phyloP scores from a whole-genome alignment of 306 rosid genomes.

The Hippophae rhamnoides region DNA sequence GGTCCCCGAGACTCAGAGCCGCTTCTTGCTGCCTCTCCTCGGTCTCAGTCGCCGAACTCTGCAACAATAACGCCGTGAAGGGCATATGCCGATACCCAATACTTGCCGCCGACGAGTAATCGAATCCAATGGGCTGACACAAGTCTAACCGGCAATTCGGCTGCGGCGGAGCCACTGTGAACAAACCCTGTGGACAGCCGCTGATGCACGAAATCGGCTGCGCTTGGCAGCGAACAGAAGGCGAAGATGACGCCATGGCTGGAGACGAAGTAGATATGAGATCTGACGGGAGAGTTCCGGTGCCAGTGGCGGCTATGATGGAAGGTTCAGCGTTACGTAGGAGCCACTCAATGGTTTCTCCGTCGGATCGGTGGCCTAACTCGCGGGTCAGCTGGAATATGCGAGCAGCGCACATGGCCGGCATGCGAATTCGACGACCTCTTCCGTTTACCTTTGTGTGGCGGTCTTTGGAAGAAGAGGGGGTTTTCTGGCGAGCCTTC shows the following conservation, averaged over 20 bases:
- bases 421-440: constrained; percentile 92
- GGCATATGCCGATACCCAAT: constrained; percentile 63
- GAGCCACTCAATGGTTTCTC: constrained; percentile 94
- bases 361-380: constrained; percentile 95
- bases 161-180: constrained; percentile 21
- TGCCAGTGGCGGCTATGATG: constrained; percentile 72
- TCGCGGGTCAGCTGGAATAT: constrained; percentile 90
- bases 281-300: constrained; percentile 55
- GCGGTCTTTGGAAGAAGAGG: constrained; percentile 58
- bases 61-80: constrained; percentile 72
- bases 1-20: constrained; percentile 25
- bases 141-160: constrained; percentile 52
- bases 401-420: constrained; percentile 84
- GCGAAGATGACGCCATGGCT: constrained; percentile 14
- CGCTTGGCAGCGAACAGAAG: constrained; percentile 32
- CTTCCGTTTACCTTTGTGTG: constrained; percentile 95
- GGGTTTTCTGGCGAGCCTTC: constrained; percentile 16
- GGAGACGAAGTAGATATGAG: constrained; percentile 34
- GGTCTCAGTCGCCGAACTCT: constrained; percentile 40
- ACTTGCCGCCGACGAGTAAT: constrained; percentile 23
- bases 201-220: constrained; percentile 21
- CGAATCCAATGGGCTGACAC: constrained; percentile 44
- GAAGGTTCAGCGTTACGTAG: constrained; percentile 84
- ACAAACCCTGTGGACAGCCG: constrained; percentile 30
- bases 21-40: constrained; percentile 42